phyloP scores from a whole-genome alignment of 768 basidiomycete genomes.

The Gloeophyllum trabeum region DNA sequence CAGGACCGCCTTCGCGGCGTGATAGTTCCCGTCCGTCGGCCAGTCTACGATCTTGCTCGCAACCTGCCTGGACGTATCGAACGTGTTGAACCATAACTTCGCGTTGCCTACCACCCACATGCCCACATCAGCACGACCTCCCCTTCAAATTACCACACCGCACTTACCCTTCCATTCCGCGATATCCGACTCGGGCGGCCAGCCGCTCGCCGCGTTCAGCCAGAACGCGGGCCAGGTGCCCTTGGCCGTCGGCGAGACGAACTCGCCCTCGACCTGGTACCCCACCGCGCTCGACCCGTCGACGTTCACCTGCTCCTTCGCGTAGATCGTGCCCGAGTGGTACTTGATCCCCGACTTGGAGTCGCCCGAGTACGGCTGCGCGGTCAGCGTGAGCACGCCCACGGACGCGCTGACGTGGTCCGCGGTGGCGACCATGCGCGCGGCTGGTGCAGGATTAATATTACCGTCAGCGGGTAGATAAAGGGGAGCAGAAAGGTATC shows the following conservation, averaged over 20 bases:
- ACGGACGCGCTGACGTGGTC: conserved; percentile 25
- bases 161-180: conserved; percentile 31
- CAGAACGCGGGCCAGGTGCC: conserved; percentile 37
- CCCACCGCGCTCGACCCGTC: conserved; percentile 16
- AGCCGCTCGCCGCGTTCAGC: conserved; percentile 24
- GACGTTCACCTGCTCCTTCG: conserved; percentile 29
- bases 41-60: conserved; percentile 26
- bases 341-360: no score
- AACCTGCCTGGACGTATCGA: conserved; percentile 33
- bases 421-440: conserved; percentile 33
- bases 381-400: conserved; percentile 27
- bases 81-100: conserved; percentile 31
- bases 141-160: no score
- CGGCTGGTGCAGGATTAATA: conserved; percentile 19
- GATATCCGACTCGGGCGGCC: conserved; percentile 33
- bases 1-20: conserved; percentile 28
- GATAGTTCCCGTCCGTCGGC: conserved; percentile 32
- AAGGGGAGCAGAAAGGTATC: conserved; percentile 8
- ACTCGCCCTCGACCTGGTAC: conserved; percentile 31
- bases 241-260: conserved; percentile 25
- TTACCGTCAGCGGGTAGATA: neutral
- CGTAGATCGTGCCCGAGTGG: conserved; percentile 22
- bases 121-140: no score
- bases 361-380: conserved; percentile 29
- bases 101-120: conserved; percentile 3